Base-by-base conservation (phyloP, 2,329 filamentous ascomycete genomes). In the Cordyceps militaris region DNA sequence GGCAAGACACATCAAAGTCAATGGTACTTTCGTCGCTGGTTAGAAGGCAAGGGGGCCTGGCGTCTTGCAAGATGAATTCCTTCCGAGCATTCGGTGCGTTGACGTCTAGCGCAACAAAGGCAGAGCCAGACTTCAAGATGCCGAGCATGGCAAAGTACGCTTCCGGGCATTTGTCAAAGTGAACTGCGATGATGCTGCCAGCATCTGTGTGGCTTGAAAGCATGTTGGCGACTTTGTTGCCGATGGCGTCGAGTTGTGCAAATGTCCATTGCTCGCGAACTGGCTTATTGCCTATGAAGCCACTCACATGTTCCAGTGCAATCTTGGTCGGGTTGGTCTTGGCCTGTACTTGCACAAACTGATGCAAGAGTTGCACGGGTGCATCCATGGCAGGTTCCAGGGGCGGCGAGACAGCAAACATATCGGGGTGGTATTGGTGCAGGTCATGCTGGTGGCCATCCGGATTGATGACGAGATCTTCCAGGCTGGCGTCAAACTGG, bases 151-250 rank as follows among this genome's bases (percentile, higher is more conserved):
- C 81, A 64, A 94, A 89, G 38, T 89, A 92, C 0, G 90, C 91
- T 66, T 93, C 87, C 0, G 91, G 86, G 60, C 87, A 92, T 67
- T 96, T 96, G 57, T 91, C 84, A 65, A 95, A 95, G 66, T 88
- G 91, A 9, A 93, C 79, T 0, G 84, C 89, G 23, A 96, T 76
- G 4, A 92, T 83, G 26, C 66, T 69, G 74, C 88, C 86, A 0
- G 81, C 74, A 0, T 68, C 61, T 0, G 83, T 79, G 21, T 76
- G 69, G 0, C 69, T 63, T 1, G 75, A 67, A 1, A 96, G 73
- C 13, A 92, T 68, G 55, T 86, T 78, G 0, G 89, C 89, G 16
- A 95, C 79, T 61, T 78, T 80, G 64, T 95, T 92, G 0, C 87
- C 88, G 63, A 86, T 81, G 0, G 76, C 67, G 63, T 96, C 74